phyloP scores from a whole-genome alignment of 371 early-diverging fungal species.

The Mucor plumbeus region DNA sequence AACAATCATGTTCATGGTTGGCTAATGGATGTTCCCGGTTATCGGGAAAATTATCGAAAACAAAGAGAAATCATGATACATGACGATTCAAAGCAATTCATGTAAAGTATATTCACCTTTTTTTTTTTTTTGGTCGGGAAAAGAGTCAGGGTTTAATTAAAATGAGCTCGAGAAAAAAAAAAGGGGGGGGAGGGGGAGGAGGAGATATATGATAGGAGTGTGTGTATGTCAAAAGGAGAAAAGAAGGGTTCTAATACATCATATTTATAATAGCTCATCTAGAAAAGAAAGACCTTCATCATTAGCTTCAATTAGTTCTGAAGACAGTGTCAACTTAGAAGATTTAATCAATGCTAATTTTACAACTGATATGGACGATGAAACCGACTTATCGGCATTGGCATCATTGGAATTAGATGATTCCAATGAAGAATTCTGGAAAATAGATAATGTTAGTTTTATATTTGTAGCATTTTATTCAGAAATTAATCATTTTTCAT shows the following conservation, averaged over 20 bases:
- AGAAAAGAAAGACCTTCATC: constrained; percentile 41
- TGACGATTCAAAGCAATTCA: background rate
- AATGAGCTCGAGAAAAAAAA: background rate
- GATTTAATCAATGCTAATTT: constrained; percentile 50
- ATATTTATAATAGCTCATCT: background rate
- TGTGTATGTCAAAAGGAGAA: constrained; percentile 1
- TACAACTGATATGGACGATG: constrained; percentile 46
- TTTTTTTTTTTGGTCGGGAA: constrained; percentile 4
- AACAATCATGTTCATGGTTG: constrained; percentile 29
- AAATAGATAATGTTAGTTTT: constrained; percentile 40
- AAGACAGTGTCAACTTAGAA: constrained; percentile 50
- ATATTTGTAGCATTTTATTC: background rate
- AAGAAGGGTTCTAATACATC: background rate
- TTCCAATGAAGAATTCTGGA: constrained; percentile 54
- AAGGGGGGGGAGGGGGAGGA: background rate
- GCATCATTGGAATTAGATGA: constrained; percentile 53
- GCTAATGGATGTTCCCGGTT: constrained; percentile 28
- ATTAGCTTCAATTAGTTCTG: constrained; percentile 44
- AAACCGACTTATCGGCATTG: constrained; percentile 46
- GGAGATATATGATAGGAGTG: background rate
- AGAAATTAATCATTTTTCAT: background rate
- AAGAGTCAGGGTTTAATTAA: constrained; percentile 13
- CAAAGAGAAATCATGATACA: background rate
- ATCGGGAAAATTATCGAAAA: constrained; percentile 19
- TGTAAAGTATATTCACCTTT: background rate